phyloP scores from a whole-genome alignment of 768 basidiomycete genomes.

The Hericium erinaceus region DNA sequence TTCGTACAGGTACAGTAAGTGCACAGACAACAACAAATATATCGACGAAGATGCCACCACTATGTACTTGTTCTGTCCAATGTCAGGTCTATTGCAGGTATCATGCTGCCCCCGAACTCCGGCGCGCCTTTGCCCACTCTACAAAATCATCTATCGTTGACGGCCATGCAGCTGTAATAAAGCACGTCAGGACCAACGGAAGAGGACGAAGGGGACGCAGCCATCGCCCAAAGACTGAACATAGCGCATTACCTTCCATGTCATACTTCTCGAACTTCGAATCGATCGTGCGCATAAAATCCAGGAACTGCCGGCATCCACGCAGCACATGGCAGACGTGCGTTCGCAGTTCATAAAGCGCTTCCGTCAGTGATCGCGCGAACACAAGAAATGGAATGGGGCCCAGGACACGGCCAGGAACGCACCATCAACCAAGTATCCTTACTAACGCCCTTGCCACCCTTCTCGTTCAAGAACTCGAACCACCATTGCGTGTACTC shows the following conservation, averaged over 20 bases:
- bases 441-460: slow-evolving; percentile 72
- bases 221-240: neutral
- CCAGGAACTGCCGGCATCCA: slow-evolving; percentile 47
- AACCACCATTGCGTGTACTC: slow-evolving; percentile 69
- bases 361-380: neutral
- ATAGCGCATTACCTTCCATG: slow-evolving; percentile 45
- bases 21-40: neutral
- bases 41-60: neutral
- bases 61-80: neutral
- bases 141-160: slow-evolving; percentile 84
- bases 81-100: neutral
- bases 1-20: neutral
- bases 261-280: slow-evolving; percentile 65
- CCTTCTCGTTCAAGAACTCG: slow-evolving; percentile 59
- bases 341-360: neutral
- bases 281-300: slow-evolving; percentile 72
- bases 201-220: slow-evolving; percentile 1
- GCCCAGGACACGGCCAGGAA: neutral
- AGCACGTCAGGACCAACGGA: slow-evolving; percentile 2
- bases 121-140: slow-evolving; percentile 44
- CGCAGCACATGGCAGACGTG: neutral
- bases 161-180: slow-evolving; percentile 69
- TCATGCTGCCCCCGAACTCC: slow-evolving; percentile 12
- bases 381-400: neutral
- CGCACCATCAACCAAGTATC: slow-evolving; percentile 85